Conservation (phyloP, 345 rosid species). For the Odontarrhena argentea region DNA sequence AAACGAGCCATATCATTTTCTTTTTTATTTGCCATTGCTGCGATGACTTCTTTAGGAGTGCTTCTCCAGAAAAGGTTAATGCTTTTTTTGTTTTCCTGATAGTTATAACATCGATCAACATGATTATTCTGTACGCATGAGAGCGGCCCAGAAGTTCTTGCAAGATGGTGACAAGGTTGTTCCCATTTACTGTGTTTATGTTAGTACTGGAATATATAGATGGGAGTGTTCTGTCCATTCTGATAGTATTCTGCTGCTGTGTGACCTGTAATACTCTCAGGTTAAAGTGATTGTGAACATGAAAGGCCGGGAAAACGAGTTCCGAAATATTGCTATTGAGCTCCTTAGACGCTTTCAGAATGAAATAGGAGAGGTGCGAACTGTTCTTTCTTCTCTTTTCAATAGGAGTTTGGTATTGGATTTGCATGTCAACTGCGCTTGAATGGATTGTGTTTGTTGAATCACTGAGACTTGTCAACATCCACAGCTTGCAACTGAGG, state of each 20-base stretch:
- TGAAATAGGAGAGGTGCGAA: slow-evolving; percentile 83
- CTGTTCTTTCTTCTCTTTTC: not conserved
- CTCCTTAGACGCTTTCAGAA: slow-evolving; percentile 79
- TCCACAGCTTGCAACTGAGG: slow-evolving; percentile 85
- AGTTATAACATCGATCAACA: slow-evolving; percentile 93
- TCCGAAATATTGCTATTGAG: slow-evolving; percentile 84
- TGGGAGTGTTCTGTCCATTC: not conserved
- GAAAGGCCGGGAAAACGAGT: slow-evolving; percentile 92
- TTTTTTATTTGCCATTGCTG: not conserved
- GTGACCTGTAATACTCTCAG: slow-evolving; percentile 47
- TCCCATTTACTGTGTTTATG: not conserved
- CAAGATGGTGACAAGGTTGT: slow-evolving; percentile 89
- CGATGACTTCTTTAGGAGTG: not conserved
- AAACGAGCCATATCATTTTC: slow-evolving; percentile 19
- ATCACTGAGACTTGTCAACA: slow-evolving; percentile 16
- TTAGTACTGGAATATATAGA: not conserved
- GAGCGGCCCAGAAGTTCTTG: slow-evolving; percentile 79
- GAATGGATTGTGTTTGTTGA: not conserved
- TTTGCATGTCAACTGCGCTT: not conserved
- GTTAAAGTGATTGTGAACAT: slow-evolving; percentile 89
- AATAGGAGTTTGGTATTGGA: not conserved
- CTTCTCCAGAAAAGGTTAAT: slow-evolving; percentile 29
- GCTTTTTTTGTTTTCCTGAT: slow-evolving; percentile 36
- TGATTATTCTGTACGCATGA: slow-evolving; percentile 89
- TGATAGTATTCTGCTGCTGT: slow-evolving; percentile 21